Evolutionary conservation across 192 early-diverging fungal genomes (phyloP), one percentile per base, ranked within the genome.

Genomic region (Chytriomyces hyalinus): DNA sequence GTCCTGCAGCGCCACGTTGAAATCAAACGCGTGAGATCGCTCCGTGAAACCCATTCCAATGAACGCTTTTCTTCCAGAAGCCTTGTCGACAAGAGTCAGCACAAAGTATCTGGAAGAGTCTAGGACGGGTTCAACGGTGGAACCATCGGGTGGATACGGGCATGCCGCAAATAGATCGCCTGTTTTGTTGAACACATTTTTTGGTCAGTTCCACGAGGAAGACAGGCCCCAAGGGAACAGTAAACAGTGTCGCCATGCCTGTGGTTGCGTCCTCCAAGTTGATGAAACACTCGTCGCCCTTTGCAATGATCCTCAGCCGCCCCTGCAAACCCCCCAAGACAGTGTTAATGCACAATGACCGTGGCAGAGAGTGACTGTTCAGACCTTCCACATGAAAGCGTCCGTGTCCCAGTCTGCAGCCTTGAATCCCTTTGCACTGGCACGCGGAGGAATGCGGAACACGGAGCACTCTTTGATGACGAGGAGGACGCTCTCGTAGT

Each of bases 71-170:
- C 93, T 84, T 15, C 92, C 91, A 86, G 87, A 81, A 83, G 84
- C 84, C 82, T 26, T 64, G 75, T 88, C 87, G 22, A 86, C 92
- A 7, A 96, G 88, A 62, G 84, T 90, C 48, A 96, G 76, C 6
- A 94, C 94, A 92, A 96, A 96, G 80, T 95, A 96, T 7, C 95
- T 87, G 61, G 87, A 89, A 26, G 93, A 94, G 79, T 96, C 95
- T 6, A 87, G 79, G 6, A 96, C 95, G 24, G 91, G 85, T 81
- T 95, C 94, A 6, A 96, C 91, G 26, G 85, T 87, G 44, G 86
- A 84, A n/a, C 87, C 88, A 50, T 91, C 78, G 8, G 87, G 87
- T 67, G 93, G 91, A 79, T 94, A 92, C 6, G 91, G 90, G 72
- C 90, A 93, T 6, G 85, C 81, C 6, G 92, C 95, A 86, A 96